Percentiles rank a stretch among this genome's conserved stretches.
These are phyloP conservation scores for Xylariales sp. DNA, from an alignment of 2,329 filamentous ascomycete species.

Conservation along the genomic window DNA sequence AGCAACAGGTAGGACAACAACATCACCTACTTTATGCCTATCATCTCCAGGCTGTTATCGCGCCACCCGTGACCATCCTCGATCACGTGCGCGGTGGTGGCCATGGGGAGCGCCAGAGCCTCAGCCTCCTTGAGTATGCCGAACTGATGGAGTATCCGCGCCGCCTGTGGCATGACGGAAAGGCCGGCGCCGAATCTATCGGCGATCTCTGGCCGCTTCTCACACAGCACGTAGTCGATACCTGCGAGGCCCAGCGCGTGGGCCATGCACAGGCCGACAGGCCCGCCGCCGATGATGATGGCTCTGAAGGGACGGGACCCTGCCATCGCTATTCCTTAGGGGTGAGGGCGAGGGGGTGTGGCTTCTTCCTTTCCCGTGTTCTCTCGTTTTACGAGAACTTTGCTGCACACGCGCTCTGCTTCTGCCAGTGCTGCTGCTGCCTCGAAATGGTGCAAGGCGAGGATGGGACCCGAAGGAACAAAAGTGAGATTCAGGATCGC, in stretches of 20 bases:
- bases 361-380: too few relatives aligned
- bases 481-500: too few relatives aligned
- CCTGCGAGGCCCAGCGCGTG: background rate
- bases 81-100: background rate
- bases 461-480: too few relatives aligned
- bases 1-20: too few relatives aligned
- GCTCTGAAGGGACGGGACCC: too few relatives aligned
- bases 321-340: too few relatives aligned
- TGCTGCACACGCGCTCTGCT: too few relatives aligned
- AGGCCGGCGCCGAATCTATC: background rate
- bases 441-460: too few relatives aligned
- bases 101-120: background rate
- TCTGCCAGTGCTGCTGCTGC: too few relatives aligned
- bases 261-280: conserved; percentile 3
- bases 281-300: conserved; percentile 5
- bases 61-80: background rate
- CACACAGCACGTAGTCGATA: conserved; percentile 6
- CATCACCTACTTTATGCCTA: background rate
- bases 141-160: conserved; percentile 5
- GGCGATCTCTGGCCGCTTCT: conserved; percentile 1
- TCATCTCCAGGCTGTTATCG: background rate
- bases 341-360: too few relatives aligned
- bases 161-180: conserved; percentile 1
- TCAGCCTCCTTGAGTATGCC: conserved; percentile 1
- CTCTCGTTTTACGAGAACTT: too few relatives aligned